These are phyloP conservation scores for Cylindrotheca fusiformis DNA, from an alignment of 108 stramenopile species.

Conservation along the genomic window DNA sequence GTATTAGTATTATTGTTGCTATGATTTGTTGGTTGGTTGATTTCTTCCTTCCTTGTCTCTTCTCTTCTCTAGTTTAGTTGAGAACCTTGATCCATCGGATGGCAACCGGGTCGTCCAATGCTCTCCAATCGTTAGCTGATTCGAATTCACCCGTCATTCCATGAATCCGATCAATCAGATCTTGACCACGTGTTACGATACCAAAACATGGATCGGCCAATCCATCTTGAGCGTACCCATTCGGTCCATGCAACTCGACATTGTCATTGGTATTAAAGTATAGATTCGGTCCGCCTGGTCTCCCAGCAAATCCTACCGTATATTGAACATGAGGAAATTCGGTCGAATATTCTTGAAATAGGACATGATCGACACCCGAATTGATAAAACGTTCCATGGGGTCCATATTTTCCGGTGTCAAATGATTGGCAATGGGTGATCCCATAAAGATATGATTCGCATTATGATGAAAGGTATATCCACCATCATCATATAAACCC, in stretches of 20 bases:
- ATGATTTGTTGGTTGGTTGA: too few relatives aligned
- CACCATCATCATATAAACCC: slow-evolving; percentile 4
- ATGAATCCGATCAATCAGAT: slow-evolving; percentile 41
- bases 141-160: neutral
- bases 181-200: slow-evolving; percentile 35
- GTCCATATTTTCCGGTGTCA: neutral
- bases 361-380: slow-evolving; percentile 1
- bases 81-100: neutral
- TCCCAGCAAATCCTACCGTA: slow-evolving; percentile 68
- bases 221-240: slow-evolving; percentile 47
- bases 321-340: slow-evolving; percentile 57
- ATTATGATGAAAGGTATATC: slow-evolving; percentile 8
- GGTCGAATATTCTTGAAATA: slow-evolving; percentile 62
- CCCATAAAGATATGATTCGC: slow-evolving; percentile 5
- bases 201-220: slow-evolving; percentile 90
- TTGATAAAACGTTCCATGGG: neutral
- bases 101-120: neutral
- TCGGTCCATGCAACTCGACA: slow-evolving; percentile 64
- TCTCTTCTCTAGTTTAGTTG: too few relatives aligned
- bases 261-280: slow-evolving; percentile 80
- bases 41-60: too few relatives aligned
- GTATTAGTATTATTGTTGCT: too few relatives aligned
- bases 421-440: neutral
- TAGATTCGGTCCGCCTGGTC: slow-evolving; percentile 60
- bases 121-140: slow-evolving; percentile 4